These are phyloP conservation scores for Moesziomyces sp. DNA, from an alignment of 1,284 basidiomycete species.

Conservation along the genomic window DNA sequence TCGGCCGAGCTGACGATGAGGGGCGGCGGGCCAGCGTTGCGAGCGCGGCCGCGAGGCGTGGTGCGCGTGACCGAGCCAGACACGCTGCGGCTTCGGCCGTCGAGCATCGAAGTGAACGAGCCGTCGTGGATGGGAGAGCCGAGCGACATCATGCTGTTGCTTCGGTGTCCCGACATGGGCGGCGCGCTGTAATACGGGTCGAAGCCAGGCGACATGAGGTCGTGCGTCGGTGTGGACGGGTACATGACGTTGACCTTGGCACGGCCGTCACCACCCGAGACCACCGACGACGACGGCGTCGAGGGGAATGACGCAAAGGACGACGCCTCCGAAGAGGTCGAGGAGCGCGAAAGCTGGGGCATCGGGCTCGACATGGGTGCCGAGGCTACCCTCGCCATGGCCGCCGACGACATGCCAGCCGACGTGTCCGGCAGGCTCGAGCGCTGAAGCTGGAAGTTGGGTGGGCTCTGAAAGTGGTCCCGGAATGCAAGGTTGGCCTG, in stretches of 20 bases:
- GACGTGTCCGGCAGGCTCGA: conserved; percentile 28
- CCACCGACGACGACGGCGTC: conserved; percentile 36
- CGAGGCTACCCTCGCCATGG: conserved; percentile 48
- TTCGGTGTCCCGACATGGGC: conserved; percentile 49
- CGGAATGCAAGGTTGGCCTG: conserved; percentile 43
- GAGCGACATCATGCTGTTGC: conserved; percentile 55
- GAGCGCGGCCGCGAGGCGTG: conserved; percentile 39
- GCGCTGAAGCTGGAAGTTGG: conserved; percentile 21
- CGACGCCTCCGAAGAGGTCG: conserved; percentile 38
- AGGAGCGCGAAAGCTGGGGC: conserved; percentile 32
- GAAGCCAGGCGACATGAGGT: conserved; percentile 43
- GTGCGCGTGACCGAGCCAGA: conserved; percentile 39
- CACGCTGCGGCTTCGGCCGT: conserved; percentile 32
- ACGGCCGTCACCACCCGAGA: conserved; percentile 13
- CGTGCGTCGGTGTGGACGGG: conserved; percentile 36
- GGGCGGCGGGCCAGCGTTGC: conserved; percentile 56
- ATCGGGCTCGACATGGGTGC: conserved; percentile 33
- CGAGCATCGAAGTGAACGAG: conserved; percentile 37
- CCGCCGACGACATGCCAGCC: conserved; percentile 23
- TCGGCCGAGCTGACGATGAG: conserved; percentile 65
- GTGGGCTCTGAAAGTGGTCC: conserved; percentile 37
- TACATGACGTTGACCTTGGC: conserved; percentile 26
- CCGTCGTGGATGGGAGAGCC: conserved; percentile 39
- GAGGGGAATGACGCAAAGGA: conserved; percentile 46
- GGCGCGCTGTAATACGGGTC: conserved; percentile 52